Base-by-base conservation (phyloP, 306 rosid genomes). In the Citrullus mucosospermus region DNA sequence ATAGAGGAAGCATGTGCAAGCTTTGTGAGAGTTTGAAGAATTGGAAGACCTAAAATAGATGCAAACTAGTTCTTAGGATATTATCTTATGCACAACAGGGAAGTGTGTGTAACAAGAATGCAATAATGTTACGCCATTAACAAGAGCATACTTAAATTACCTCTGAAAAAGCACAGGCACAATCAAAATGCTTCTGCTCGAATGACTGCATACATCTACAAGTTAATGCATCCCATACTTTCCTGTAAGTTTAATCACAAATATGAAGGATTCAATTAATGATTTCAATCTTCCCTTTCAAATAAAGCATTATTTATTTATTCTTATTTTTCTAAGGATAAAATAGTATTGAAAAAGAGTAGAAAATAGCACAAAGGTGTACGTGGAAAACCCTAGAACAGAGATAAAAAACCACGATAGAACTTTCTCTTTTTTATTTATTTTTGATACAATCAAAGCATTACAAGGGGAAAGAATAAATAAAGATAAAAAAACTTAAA, bases 151-250 rank as follows among this genome's bases (percentile, higher is more conserved):
- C 50, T 43, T 7, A 57, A n/a, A 32, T 69, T 83, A 92, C 99
- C 99, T 96, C 93, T 28, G 98, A 93, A 80, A 92, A 92, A 11
- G 96, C 89, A 82, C 97, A 92, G 77, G 99, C 98, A 67, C 98
- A 91, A 76, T 85, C 99, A 83, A 96, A 92, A 87, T 96, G 98
- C 83, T 96, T 96, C 84, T 92, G 99, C 76, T 96, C 99, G 81
- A 96, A 96, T 58, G 97, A 90, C 80, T 96, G 99, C 44, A 91
- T 73, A 80, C 97, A 86, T 92, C 96, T 39, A 98, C 99, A 1
- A 12, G 98, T 82, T 82, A 96, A 87, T 30, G 98, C 99, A 85
- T 96, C 97, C 99, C 98, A 96, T 69, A 92, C 88, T 91, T 92
- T 96, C 82, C 99, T 96, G 97, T 88, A 18, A 78, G 79, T 84